Evolutionary conservation across 352 stramenopile species (phyloP).

Genomic region (Globisporangium middletonii): DNA sequence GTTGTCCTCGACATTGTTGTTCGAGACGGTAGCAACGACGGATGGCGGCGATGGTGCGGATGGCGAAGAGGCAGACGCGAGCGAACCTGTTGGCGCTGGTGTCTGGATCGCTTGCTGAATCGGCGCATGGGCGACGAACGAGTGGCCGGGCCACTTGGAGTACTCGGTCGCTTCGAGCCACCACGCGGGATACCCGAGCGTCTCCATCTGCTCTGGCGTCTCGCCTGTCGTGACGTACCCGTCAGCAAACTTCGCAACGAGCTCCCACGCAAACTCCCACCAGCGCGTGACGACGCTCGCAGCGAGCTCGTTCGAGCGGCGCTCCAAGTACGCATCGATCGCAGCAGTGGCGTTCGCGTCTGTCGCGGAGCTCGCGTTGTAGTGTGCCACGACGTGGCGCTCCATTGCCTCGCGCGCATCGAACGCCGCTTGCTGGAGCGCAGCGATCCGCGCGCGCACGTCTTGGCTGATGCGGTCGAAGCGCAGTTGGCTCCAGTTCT

Average conservation of each 20-base stretch:
- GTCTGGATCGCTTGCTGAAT: slow-evolving; percentile 15
- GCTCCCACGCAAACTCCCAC: slow-evolving; percentile 49
- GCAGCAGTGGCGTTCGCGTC: slow-evolving; percentile 1
- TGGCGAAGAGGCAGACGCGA: neutral
- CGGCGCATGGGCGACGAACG: slow-evolving; percentile 21
- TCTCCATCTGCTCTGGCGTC: slow-evolving; percentile 27
- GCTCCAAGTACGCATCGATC: slow-evolving; percentile 23
- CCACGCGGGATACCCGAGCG: slow-evolving; percentile 42
- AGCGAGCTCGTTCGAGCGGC: slow-evolving; percentile 35
- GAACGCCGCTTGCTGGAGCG: slow-evolving; percentile 30
- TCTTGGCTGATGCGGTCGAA: slow-evolving; percentile 50
- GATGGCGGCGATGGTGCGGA: neutral
- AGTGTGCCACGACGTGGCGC: slow-evolving; percentile 14
- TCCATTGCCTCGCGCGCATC: slow-evolving; percentile 22
- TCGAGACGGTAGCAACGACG: neutral
- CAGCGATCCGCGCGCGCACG: slow-evolving; percentile 22
- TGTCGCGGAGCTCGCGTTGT: neutral
- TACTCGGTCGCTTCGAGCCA: slow-evolving; percentile 37
- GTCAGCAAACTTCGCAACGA: slow-evolving; percentile 47
- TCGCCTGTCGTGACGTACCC: slow-evolving; percentile 56
- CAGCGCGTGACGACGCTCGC: slow-evolving; percentile 32
- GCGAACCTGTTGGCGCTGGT: neutral
- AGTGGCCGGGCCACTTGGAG: slow-evolving; percentile 38
- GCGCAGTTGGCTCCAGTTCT: slow-evolving; percentile 65
- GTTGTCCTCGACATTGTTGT: neutral